These are phyloP conservation scores for Penicillium goetzii DNA, from an alignment of 495 filamentous ascomycete genomes.

Conservation along the genomic window DNA sequence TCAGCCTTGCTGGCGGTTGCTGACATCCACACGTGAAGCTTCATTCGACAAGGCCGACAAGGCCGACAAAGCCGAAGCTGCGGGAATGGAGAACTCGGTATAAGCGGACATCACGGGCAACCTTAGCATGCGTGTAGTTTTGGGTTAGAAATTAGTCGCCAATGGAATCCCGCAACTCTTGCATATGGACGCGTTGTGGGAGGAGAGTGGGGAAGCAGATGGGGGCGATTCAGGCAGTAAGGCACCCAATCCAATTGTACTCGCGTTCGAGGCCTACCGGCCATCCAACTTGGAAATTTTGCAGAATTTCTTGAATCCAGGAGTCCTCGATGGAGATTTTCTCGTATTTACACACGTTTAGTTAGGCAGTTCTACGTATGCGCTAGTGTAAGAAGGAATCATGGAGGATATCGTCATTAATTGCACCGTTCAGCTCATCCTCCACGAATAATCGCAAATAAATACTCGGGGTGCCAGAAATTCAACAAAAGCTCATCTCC, in stretches of 20 bases:
- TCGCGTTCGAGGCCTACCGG: no score
- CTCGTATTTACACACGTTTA: no score
- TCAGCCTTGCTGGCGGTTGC: neutral
- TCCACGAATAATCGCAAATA: neutral
- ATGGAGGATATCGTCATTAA: neutral
- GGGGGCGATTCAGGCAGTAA: conserved; percentile 1
- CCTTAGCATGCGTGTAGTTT: neutral
- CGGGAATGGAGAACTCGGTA: neutral
- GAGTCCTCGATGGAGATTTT: no score
- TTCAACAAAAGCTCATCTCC: neutral
- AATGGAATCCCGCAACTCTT: neutral
- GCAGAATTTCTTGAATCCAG: no score
- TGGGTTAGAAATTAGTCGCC: neutral
- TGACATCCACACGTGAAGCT: neutral
- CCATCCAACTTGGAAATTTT: no score
- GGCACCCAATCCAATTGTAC: neutral
- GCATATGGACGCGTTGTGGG: neutral
- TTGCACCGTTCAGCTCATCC: neutral
- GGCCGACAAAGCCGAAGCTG: neutral
- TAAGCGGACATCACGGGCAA: neutral
- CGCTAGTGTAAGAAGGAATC: neutral
- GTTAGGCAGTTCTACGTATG: no score
- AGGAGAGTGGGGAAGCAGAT: neutral
- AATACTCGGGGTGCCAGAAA: neutral
- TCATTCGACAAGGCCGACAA: neutral